Conservation (phyloP, 768 basidiomycete species). For the Dentipellis fragilis region DNA sequence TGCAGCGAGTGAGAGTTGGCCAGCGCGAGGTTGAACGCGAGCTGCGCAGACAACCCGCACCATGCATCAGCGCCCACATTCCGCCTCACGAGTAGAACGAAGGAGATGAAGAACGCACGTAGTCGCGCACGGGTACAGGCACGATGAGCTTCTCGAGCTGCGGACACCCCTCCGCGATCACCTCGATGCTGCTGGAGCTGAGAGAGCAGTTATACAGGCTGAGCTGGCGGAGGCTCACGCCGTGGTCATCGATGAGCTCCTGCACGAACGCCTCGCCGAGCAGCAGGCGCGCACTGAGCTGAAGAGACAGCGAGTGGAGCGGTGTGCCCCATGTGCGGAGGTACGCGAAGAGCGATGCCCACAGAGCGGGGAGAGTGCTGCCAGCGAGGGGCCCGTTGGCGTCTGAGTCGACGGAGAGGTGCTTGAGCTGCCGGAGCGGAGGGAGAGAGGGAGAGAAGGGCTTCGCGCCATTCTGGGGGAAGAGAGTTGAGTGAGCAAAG, state of each 20-base stretch:
- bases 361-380: conserved; percentile 17
- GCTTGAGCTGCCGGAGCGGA: conserved; percentile 32
- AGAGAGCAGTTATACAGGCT: conserved; percentile 7
- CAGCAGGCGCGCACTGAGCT: conserved; percentile 4
- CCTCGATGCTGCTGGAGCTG: background rate
- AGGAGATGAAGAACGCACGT: background rate
- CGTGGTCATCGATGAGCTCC: conserved; percentile 10
- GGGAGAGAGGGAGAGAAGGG: conserved; percentile 8
- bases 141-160: conserved; percentile 12
- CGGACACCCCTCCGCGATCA: conserved; percentile 9
- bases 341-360: conserved; percentile 21
- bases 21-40: conserved; percentile 5
- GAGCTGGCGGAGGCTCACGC: conserved; percentile 5
- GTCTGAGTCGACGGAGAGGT: conserved; percentile 46
- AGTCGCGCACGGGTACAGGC: conserved; percentile 4
- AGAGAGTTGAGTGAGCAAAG: background rate
- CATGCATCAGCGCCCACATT: background rate
- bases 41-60: background rate
- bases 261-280: conserved; percentile 5
- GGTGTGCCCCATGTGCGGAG: conserved; percentile 14
- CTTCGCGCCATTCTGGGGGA: background rate
- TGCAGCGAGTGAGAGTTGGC: conserved; percentile 4
- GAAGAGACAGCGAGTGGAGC: conserved; percentile 10
- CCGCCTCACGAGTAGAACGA: background rate
- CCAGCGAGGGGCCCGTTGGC: conserved; percentile 12